These are phyloP conservation scores for Peronospora destructor DNA, from an alignment of 352 stramenopile species.

Conservation along the genomic window DNA sequence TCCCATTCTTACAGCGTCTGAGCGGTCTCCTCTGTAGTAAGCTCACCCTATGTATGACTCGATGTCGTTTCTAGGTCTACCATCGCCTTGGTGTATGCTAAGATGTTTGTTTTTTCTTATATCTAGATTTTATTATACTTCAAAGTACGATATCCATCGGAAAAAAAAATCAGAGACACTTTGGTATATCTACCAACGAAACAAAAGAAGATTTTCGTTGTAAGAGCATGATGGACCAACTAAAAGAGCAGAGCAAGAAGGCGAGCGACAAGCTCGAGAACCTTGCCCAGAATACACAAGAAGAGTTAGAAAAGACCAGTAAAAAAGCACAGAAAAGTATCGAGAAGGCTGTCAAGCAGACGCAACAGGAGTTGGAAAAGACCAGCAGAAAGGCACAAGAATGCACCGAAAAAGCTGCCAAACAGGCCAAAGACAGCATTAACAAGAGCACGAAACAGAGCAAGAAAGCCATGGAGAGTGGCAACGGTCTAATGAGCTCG, in stretches of 20 bases:
- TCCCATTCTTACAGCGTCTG: too few species aligned
- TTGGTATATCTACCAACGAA: not conserved
- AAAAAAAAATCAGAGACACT: too few species aligned
- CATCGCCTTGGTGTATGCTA: too few species aligned
- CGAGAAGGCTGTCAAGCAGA: slow-evolving; percentile 20
- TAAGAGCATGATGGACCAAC: slow-evolving; percentile 30
- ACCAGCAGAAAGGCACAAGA: slow-evolving; percentile 22
- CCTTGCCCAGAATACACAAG: slow-evolving; percentile 25
- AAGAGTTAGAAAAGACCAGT: slow-evolving; percentile 25
- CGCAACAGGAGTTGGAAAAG: slow-evolving; percentile 22
- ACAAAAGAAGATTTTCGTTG: not conserved
- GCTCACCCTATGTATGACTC: too few species aligned
- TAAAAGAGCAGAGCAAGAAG: slow-evolving; percentile 42
- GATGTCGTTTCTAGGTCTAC: too few species aligned
- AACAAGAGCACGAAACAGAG: slow-evolving; percentile 19
- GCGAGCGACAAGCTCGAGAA: slow-evolving; percentile 28
- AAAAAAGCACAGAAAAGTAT: slow-evolving; percentile 27
- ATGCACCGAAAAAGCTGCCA: not conserved
- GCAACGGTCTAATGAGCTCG: slow-evolving; percentile 18
- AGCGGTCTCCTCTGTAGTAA: too few species aligned
- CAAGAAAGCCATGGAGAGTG: slow-evolving; percentile 21
- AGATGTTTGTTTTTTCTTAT: too few species aligned
- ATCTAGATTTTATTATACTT: too few species aligned
- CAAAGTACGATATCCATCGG: too few species aligned
- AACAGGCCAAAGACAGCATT: slow-evolving; percentile 17